Base-by-base conservation (phyloP, 495 filamentous ascomycete species). In the Podospora australis region DNA sequence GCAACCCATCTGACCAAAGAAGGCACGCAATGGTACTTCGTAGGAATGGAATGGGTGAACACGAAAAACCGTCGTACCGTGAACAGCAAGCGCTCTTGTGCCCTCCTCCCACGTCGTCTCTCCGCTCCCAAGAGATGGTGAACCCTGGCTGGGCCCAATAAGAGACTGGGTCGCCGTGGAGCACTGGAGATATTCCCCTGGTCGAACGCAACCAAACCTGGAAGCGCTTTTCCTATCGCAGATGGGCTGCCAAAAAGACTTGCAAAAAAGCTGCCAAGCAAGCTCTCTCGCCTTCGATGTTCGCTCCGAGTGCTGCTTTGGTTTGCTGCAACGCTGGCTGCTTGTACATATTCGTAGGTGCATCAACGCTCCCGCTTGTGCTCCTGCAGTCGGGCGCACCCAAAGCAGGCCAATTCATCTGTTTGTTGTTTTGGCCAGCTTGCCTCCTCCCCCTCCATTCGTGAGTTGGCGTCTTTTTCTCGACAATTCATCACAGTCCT, bases 141-240 rank as follows among this genome's bases (percentile, higher is more conserved):
- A 20, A 19, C 35, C 11, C 30, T 34, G 30, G 11, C 30, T 11
- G 11, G 2, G 30, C 30, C n/a, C 32, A 36, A 36, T 36, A n/a
- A 2, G 32, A 17, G 14, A 36, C 32, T 36, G 32, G 32, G 14
- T n/a, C n/a, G n/a, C n/a, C 20, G 20, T 19, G 24, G 24, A 23
- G 17, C 39, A 42, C 14, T 23, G 39, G 39, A n/a, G 39, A 23
- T 19, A 7, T 25, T 6, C 17, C 39, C 39, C 39, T n/a, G 22
- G 39, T 42, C 39, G 14, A 24, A 22, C 14, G 13, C 26, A 28
- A 34, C 4, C 19, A 38, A 46, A 46, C 23, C 30, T 34, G 44
- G 44, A 17, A 21, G 29, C 44, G 30, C 30, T 36, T 46, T 46
- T 25, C 44, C 30, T 46, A 34, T 38, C 44, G 28, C 16, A 36